A percentile compares a stretch with the other conserved stretches of the same genome.
Conservation (phyloP, 2,329 filamentous ascomycete genomes). For the Leptographium wingfieldii region DNA sequence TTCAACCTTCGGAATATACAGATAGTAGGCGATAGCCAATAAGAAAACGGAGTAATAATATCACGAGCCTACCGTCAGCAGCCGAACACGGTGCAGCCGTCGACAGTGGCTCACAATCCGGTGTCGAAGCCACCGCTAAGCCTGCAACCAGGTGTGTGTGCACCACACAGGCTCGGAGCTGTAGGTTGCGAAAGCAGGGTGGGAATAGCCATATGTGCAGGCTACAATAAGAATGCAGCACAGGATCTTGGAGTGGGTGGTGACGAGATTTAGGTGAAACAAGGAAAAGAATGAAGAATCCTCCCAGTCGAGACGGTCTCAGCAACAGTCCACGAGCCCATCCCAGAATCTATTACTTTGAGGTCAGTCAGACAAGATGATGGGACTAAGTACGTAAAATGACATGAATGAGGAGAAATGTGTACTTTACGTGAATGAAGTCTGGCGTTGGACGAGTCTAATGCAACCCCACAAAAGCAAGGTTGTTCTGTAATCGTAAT, state of each 20-base stretch:
- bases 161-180: not conserved
- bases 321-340: not conserved
- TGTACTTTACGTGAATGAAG: not conserved
- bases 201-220: not conserved
- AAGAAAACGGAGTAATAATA: too few relatives aligned
- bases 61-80: too few relatives aligned
- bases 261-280: not conserved
- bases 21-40: too few relatives aligned
- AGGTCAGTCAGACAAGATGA: not conserved
- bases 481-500: too few relatives aligned
- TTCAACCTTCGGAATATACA: not conserved
- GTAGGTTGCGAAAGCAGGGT: not conserved
- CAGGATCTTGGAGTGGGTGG: not conserved
- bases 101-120: constrained; percentile 32
- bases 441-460: not conserved
- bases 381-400: not conserved
- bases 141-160: constrained; percentile 34
- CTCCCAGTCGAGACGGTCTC: not conserved
- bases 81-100: constrained; percentile 33
- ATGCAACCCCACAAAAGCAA: too few relatives aligned
- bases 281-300: not conserved
- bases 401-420: not conserved
- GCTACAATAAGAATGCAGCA: not conserved
- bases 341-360: not conserved
- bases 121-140: constrained; percentile 31